Base-by-base conservation (phyloP, 305 asterid species). In the Coffea humblotiana region DNA sequence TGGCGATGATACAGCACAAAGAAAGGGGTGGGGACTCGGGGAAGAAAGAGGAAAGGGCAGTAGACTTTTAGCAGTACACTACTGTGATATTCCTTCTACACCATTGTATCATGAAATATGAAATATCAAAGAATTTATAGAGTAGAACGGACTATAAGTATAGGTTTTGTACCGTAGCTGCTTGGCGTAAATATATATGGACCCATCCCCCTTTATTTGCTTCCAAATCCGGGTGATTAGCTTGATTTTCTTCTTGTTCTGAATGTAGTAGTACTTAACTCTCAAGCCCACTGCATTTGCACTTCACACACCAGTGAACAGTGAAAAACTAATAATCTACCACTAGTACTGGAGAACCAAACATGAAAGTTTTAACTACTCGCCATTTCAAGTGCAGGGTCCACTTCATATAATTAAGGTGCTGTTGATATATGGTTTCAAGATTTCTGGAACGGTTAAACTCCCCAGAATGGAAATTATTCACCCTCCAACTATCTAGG, bases 141-240 rank as follows among this genome's bases (percentile, higher is more conserved):
- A 77, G 58, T 27, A 49, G 47, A 37, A 25, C 2, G 19, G 58
- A 27, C 27, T 64, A 54, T 69, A 51, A 76, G 74, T 60, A 76
- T 8, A 76, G 61, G 21, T 76, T 77, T 60, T 81, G 68, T 60
- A 45, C 49, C 19, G 84, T 35, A 47, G 68, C 51, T 81, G 23
- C 76, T 47, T 32, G 73, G 47, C 35, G 37, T 74, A 51, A 74
- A 66, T 32, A 74, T 51, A 25, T 12, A 37, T 68, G 72, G 72
- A 58, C 54, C 70, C 79, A 48, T 80, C 18, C 18, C 29, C 49
- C 19, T 47, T 65, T n/a, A 19, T 32, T 52, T 52, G 29, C 51
- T 66, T 29, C 35, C 60, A 77, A 49, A 73, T 54, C 67, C 74
- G 73, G 12, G 77, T 71, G 77, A 79, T 48, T 63, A 23, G 71